Base-by-base conservation (phyloP, 768 basidiomycete species). In the Suillus lakei region DNA sequence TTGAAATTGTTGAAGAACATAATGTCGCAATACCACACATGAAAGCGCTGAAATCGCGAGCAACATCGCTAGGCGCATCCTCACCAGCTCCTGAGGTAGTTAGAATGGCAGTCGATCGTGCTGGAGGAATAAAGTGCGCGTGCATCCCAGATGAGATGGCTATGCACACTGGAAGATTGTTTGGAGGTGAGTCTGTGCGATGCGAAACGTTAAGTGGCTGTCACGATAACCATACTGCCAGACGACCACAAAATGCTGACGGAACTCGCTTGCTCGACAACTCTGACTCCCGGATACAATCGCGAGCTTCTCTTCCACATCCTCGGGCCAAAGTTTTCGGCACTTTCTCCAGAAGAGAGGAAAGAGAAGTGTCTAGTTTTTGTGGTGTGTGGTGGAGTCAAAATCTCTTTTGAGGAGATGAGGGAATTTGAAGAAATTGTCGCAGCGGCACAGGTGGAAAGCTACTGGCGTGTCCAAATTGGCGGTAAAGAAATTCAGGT, bases 221-320 rank as follows among this genome's bases (percentile, higher is more conserved):
- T 12, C 32, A 64, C 64, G 13, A 70, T 55, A 12, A 8, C 21
- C 21, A 50, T 8, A 32, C 16, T 16, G 18, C 5, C 68, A 91
- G 92, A 91, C 67, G 90, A 92, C 65, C 91, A 93, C 71, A 91
- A 91, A 74, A 78, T 88, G 63, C 79, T 93, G 30, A 86, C 91
- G 12, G 91, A 94, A 69, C 80, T 93, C 28, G 89, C 92, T 2
- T 92, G 91, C 67, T 82, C 91, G 6, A 87, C 89, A 9, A 87
- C 91, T 4, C 80, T 94, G 9, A 81, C 84, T 2, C 84, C 90
- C 2, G 91, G 86, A 2, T 93, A 92, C 71, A 83, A 83, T 38
- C 81, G 76, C 2, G 74, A 77, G 6, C 76, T 93, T 32, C 87
- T 93, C 71, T 75, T 85, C 64, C 81, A 74, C 51, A 62, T 77